Conservation (phyloP, 441 rosid genomes). For the Geranium incanum region DNA sequence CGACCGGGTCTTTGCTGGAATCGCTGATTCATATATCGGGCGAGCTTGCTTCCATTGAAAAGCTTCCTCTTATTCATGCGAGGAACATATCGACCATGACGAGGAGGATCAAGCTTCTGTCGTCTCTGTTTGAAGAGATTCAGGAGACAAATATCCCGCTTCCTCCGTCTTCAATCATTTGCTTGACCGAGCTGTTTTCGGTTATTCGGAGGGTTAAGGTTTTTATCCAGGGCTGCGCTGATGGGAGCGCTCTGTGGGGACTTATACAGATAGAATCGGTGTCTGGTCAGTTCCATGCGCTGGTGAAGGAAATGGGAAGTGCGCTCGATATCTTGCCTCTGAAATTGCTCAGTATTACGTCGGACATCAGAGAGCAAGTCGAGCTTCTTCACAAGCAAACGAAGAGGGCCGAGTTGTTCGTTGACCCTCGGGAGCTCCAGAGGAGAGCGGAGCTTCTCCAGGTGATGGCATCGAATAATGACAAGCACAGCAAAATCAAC, state of each 20-base stretch:
- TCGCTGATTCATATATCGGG: conserved; percentile 41
- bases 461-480: conserved; percentile 34
- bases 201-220: conserved; percentile 39
- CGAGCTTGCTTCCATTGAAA: conserved; percentile 46
- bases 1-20: conserved; percentile 39
- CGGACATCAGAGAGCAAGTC: conserved; percentile 55
- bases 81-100: conserved; percentile 43
- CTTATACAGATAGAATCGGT: conserved; percentile 33
- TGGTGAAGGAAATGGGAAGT: conserved; percentile 55
- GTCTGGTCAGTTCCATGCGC: conserved; percentile 42
- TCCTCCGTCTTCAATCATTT: conserved; percentile 55
- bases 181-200: conserved; percentile 50
- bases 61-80: conserved; percentile 37
- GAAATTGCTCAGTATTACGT: conserved; percentile 38
- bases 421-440: conserved; percentile 37
- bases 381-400: conserved; percentile 61
- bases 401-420: conserved; percentile 38
- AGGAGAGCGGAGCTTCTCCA: conserved; percentile 40
- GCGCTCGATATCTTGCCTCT: conserved; percentile 60
- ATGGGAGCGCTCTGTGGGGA: conserved; percentile 46
- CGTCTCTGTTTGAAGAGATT: conserved; percentile 52
- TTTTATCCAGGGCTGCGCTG: conserved; percentile 40
- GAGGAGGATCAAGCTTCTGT: conserved; percentile 48
- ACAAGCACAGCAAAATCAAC: conserved; percentile 32
- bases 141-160: conserved; percentile 31